These are phyloP conservation scores for Candida hungchunana DNA, from an alignment of 805 yeast species.

Conservation along the genomic window DNA sequence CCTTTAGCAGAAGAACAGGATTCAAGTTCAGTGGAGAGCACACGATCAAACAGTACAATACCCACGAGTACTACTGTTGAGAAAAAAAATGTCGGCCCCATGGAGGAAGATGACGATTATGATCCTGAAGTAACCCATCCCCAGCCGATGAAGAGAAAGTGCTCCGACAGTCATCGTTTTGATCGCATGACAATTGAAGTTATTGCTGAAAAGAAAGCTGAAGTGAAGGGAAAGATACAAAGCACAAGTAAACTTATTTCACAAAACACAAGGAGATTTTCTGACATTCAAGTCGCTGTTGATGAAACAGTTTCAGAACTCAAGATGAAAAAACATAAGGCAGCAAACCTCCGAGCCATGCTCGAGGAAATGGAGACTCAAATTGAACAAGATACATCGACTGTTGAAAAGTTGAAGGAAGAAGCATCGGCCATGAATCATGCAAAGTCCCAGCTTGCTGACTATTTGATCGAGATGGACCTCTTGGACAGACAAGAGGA, in stretches of 20 bases:
- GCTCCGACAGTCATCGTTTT: constrained; percentile 1
- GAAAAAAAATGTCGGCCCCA: too few relatives aligned
- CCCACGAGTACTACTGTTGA: too few relatives aligned
- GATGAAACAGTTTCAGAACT: background rate
- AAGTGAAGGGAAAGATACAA: constrained; percentile 1
- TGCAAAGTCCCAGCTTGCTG: constrained; percentile 4
- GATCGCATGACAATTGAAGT: constrained; percentile 4
- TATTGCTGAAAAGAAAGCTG: constrained; percentile 1
- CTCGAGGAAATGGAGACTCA: constrained; percentile 1
- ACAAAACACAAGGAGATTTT: background rate
- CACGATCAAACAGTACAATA: too few relatives aligned
- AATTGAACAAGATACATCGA: background rate
- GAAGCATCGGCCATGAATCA: background rate
- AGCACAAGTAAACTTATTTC: background rate
- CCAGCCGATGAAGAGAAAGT: constrained; percentile 9
- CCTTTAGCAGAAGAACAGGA: too few relatives aligned
- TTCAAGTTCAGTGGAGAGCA: too few relatives aligned
- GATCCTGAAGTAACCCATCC: constrained; percentile 3
- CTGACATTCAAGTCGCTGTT: background rate
- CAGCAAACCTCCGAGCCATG: background rate
- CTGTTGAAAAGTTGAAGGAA: background rate
- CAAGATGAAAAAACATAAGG: background rate
- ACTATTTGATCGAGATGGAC: constrained; percentile 14
- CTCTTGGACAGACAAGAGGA: constrained; percentile 13
- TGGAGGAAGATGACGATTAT: constrained; percentile 2